Conservation (phyloP, 305 asterid species). For the Solanum hybrid region DNA sequence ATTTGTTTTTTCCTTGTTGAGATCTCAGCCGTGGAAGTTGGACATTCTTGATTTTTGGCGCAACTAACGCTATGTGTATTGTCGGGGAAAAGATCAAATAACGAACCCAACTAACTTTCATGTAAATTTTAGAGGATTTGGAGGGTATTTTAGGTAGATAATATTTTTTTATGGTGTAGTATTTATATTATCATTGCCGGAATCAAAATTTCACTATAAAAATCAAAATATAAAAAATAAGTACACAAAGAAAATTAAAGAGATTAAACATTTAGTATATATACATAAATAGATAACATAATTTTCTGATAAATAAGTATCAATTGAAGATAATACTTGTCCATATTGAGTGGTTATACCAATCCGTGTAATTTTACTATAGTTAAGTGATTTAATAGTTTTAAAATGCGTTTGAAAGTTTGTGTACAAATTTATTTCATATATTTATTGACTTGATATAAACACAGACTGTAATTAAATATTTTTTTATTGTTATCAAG, state of each 20-base stretch:
- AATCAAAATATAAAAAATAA: background rate
- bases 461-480: too few species aligned
- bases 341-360: background rate
- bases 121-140: background rate
- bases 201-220: background rate
- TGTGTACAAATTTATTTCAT: too few species aligned
- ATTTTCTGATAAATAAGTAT: background rate
- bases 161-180: background rate
- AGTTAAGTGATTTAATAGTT: background rate
- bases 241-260: background rate
- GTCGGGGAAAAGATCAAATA: background rate
- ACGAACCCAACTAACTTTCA: constrained; percentile 22
- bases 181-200: background rate
- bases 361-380: background rate
- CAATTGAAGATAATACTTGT: background rate
- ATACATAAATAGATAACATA: too few species aligned
- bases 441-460: too few species aligned
- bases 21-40: constrained; percentile 14
- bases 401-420: background rate
- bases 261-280: background rate
- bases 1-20: background rate
- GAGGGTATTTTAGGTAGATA: background rate
- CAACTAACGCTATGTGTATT: constrained; percentile 16
- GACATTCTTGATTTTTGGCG: constrained; percentile 27
- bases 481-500: too few species aligned